Evolutionary conservation across 768 basidiomycete genomes (phyloP).

Genomic region (Tricholoma saponaceum): DNA sequence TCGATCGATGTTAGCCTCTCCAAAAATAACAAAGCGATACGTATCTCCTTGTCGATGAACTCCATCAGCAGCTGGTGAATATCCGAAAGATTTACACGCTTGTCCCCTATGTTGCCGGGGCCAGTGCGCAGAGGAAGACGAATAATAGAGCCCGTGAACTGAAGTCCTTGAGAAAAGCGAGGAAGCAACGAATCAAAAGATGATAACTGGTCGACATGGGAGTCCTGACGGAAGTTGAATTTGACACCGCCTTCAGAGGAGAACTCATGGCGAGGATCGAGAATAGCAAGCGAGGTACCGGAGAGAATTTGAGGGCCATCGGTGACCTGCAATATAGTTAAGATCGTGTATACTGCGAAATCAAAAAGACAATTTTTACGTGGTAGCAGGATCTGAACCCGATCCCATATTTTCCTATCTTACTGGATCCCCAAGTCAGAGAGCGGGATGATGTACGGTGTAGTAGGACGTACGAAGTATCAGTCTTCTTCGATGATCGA

Average conservation of each 20-base stretch:
- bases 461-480: constrained; percentile 33
- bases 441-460: not conserved
- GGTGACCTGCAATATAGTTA: constrained; percentile 30
- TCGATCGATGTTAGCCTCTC: constrained; percentile 35
- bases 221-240: constrained; percentile 18
- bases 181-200: constrained; percentile 22
- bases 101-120: constrained; percentile 30
- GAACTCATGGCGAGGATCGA: constrained; percentile 37
- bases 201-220: constrained; percentile 26
- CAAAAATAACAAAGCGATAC: constrained; percentile 39
- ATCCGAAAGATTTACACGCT: constrained; percentile 24
- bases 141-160: constrained; percentile 38
- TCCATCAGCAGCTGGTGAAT: constrained; percentile 36
- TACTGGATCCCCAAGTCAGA: constrained; percentile 23
- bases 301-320: constrained; percentile 49
- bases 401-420: constrained; percentile 51
- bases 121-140: constrained; percentile 40
- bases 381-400: constrained; percentile 51
- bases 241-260: constrained; percentile 25
- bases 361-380: constrained; percentile 22
- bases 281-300: constrained; percentile 30
- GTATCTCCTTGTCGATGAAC: constrained; percentile 37
- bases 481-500: constrained; percentile 41
- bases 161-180: constrained; percentile 14
- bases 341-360: not conserved